Base-by-base conservation (phyloP, 495 filamentous ascomycete species). In the Neurospora sublineolata region DNA sequence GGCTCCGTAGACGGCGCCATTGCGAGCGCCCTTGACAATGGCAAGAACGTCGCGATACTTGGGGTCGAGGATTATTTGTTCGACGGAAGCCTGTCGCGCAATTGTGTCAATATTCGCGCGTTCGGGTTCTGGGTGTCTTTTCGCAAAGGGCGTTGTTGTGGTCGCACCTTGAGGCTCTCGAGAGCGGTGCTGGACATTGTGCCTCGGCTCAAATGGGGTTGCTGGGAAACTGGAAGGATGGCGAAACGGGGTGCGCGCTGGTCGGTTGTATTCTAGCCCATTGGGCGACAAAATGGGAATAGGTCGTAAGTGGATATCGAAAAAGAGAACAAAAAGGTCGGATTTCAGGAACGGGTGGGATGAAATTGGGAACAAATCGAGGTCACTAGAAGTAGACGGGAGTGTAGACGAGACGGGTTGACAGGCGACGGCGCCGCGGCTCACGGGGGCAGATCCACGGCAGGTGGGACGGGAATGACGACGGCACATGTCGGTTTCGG, bases 1-100 rank as follows among this genome's bases (percentile, higher is more conserved):
- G 75, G 94, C 89, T 37, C 95, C 95, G 83, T 98, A 99, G 72
- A 97, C 93, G 73, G 93, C 89, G 80, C 95, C 95, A 90, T 98
- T 99, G 80, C 95, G 94, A 68, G 94, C 89, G 73, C 87, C 92
- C 84, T 99, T 99, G 77, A 94, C 72, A 74, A 99, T 84, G 36
- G 91, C 86, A 37, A 99, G 87, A 69, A 93, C 76, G 75, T 93
- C 92, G 71, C 93, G 91, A 80, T 97, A 90, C 73, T 88, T 83
- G 4, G 94, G 93, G 80, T 98, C 88, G 42, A 94, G 89, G 72
- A 97, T 82, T 67, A 94, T 84, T 69, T 85, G 83, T 79, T 96
- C 90, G 72, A 90, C 79, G 79, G 79, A 78, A 41, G 80, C 80
- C 80, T 85, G 75, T 37, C 68, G 58, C 72, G 52, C 71, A 41